Conservation (phyloP, 371 early-diverging fungal species). For the Neoconidiobolus thromboides region DNA sequence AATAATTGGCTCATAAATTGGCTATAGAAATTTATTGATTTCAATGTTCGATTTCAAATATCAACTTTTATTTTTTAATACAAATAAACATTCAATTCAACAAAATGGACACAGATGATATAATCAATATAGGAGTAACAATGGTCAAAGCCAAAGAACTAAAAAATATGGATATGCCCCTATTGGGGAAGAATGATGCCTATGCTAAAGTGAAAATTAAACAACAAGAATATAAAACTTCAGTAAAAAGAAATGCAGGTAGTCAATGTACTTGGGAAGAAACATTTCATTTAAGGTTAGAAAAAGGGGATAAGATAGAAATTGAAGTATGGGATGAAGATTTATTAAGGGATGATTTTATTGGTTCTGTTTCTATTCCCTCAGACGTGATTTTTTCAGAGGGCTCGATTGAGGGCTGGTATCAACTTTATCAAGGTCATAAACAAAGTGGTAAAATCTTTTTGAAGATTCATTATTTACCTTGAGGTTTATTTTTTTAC, state of each 20-base stretch:
- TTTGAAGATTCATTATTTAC: too few relatives aligned
- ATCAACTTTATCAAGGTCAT: slow-evolving; percentile 8
- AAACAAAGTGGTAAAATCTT: slow-evolving; percentile 8
- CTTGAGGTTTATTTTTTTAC: too few relatives aligned
- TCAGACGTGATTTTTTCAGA: not conserved
- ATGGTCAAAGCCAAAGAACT: slow-evolving; percentile 6
- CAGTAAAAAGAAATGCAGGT: slow-evolving; percentile 2
- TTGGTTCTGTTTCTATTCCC: slow-evolving; percentile 9
- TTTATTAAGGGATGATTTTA: slow-evolving; percentile 7
- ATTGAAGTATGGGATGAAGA: slow-evolving; percentile 8
- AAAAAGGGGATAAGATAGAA: slow-evolving; percentile 4
- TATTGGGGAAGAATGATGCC: slow-evolving; percentile 11
- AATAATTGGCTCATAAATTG: too few relatives aligned
- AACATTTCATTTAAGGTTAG: not conserved
- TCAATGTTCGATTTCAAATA: too few relatives aligned
- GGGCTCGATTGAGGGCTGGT: slow-evolving; percentile 4
- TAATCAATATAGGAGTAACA: not conserved
- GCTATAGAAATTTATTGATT: too few relatives aligned
- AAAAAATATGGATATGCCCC: slow-evolving; percentile 6
- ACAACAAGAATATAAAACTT: slow-evolving; percentile 7
- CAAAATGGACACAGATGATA: too few relatives aligned
- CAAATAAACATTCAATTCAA: too few relatives aligned
- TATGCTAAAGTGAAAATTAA: slow-evolving; percentile 7
- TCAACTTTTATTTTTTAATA: too few relatives aligned
- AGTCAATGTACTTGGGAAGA: slow-evolving; percentile 4